Conservation (phyloP, 208 protist genomes). For the Eutreptiella sp. region DNA sequence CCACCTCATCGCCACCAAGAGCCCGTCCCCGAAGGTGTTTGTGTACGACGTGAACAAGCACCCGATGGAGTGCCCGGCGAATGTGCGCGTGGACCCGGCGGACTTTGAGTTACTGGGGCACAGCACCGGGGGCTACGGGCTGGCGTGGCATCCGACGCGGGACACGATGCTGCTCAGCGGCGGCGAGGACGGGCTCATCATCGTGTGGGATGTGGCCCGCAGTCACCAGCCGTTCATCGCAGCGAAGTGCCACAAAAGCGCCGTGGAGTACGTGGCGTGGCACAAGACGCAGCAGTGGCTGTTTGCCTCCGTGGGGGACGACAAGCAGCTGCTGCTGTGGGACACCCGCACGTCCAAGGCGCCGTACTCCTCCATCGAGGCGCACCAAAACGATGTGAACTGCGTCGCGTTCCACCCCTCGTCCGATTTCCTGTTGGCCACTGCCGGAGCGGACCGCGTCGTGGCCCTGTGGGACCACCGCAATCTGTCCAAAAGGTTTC, state of each 20-base stretch:
- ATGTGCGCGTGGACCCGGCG: too few species aligned
- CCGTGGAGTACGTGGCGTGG: constrained; percentile 77
- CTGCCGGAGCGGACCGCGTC: constrained; percentile 65
- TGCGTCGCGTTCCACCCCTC: constrained; percentile 53
- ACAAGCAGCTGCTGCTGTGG: constrained; percentile 57
- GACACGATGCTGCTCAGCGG: constrained; percentile 59
- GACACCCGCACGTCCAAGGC: constrained; percentile 35
- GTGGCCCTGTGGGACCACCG: constrained; percentile 72
- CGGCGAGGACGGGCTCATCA: constrained; percentile 61
- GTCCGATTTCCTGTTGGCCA: constrained; percentile 44
- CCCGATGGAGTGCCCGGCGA: too few species aligned
- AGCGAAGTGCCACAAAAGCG: neutral
- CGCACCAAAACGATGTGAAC: constrained; percentile 69
- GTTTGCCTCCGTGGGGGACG: constrained; percentile 79
- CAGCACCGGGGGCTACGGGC: too few species aligned
- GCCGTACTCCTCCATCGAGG: constrained; percentile 29
- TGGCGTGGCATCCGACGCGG: too few species aligned
- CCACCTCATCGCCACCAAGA: constrained; percentile 75
- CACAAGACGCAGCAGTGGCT: constrained; percentile 49
- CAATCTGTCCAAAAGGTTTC: constrained; percentile 60
- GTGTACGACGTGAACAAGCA: too few species aligned
- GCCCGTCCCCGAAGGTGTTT: constrained; percentile 50
- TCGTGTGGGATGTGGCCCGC: constrained; percentile 58
- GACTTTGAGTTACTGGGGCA: too few species aligned
- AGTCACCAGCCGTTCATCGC: constrained; percentile 38